Base-by-base conservation (phyloP, 1,284 basidiomycete species). In the Phylloboletellus chloephorus region DNA sequence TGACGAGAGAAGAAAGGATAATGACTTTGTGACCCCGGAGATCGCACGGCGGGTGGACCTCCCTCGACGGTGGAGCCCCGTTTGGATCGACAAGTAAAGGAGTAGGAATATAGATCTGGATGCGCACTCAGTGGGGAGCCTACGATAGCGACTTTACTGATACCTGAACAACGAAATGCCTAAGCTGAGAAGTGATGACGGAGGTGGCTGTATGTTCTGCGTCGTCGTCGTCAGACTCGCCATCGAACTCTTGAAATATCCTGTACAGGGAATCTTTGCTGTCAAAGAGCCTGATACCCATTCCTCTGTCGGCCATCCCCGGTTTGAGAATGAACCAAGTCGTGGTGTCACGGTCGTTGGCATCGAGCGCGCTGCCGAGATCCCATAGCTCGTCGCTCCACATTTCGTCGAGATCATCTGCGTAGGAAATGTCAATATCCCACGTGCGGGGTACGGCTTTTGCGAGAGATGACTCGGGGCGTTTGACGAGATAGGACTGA, bases 91-190 rank as follows among this genome's bases (percentile, higher is more conserved):
- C 52, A 2, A 97, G 72, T 2, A 98, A 64, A 0, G 93, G 92
- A 8, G 71, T 69, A 8, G 72, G 60, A 4, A 95, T 61, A 61
- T 96, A 97, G 67, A 94, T 88, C 91, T 96, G 50, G 8, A 15
- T 28, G 19, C 47, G 29, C 22, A 29, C 20, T 56, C 23, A 49
- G 43, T 38, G 34, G 34, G 30, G 35, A 42, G 37, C 15, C 2
- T 23, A 17, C 25, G 13, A 24, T 12, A 42, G 42, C 13, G 42
- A 46, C 7, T 38, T 33, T 4, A 24, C 13, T 16, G 32, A 34
- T 57, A 91, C 93, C 76, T 98, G 96, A 38, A 98, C 84, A 13
- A 99, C 92, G 65, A 98, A 98, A 66, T 98, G 91, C 23, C 95
- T 78, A 28, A 99, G 72, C 51, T 97, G 95, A 13, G 90, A 92